phyloP scores from a whole-genome alignment of 768 basidiomycete genomes.

The Boletus rex-veris region DNA sequence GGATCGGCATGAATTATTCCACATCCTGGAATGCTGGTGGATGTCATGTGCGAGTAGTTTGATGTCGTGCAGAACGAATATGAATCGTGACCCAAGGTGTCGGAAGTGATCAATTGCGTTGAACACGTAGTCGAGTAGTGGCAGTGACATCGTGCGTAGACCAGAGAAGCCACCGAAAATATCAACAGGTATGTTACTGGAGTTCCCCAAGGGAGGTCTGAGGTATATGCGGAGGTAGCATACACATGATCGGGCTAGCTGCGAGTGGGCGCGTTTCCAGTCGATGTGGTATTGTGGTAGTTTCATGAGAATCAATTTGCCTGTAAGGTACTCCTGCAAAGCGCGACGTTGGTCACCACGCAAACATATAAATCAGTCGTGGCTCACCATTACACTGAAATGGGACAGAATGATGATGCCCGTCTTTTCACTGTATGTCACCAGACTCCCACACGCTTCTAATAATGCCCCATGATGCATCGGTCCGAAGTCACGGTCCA shows the following conservation, averaged over 20 bases:
- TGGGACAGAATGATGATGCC: not conserved
- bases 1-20: not conserved
- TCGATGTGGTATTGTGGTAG: not conserved
- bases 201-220: too few relatives aligned
- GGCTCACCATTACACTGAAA: not conserved
- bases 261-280: not conserved
- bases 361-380: not conserved
- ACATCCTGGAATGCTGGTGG: not conserved
- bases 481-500: not conserved
- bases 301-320: not conserved
- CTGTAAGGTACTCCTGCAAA: not conserved
- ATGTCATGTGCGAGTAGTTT: not conserved
- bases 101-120: not conserved
- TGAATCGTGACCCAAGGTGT: not conserved
- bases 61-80: not conserved
- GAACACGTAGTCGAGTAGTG: not conserved
- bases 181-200: too few relatives aligned
- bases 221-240: not conserved
- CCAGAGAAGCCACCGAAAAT: too few relatives aligned
- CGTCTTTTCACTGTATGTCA: not conserved
- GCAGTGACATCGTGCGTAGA: not conserved
- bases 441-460: not conserved
- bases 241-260: not conserved
- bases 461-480: not conserved
- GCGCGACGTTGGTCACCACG: too few relatives aligned